Evolutionary conservation across 179 eudicot genomes (phyloP).

Genomic region (Patellifolia procumbens): DNA sequence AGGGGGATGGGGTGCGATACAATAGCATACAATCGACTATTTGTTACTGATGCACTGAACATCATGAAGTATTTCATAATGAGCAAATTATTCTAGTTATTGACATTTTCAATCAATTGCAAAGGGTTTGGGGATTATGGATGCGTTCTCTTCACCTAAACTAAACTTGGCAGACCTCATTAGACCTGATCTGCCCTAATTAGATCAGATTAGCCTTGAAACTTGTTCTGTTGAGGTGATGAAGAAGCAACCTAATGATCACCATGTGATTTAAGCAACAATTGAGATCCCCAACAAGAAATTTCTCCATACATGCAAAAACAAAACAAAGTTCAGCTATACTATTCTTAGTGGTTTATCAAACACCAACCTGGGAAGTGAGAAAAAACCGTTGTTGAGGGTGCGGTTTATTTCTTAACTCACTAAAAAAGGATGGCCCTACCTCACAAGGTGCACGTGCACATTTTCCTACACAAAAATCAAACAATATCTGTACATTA

Average conservation of each 20-base stretch:
- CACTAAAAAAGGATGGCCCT: slow-evolving; percentile 21
- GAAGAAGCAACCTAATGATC: not conserved
- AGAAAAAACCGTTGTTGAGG: slow-evolving; percentile 33
- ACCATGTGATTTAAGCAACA: not conserved
- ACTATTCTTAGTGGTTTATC: not conserved
- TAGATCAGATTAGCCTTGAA: no score
- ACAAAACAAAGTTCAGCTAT: not conserved
- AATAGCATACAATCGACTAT: no score
- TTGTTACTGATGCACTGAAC: no score
- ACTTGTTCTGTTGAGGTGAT: no score
- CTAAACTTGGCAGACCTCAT: no score
- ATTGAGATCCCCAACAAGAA: not conserved
- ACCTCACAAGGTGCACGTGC: slow-evolving; percentile 36
- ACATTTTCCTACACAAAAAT: slow-evolving; percentile 33
- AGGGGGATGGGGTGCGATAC: no score
- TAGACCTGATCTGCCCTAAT: no score
- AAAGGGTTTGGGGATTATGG: not conserved
- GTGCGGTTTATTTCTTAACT: slow-evolving; percentile 36
- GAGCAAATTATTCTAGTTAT: not conserved
- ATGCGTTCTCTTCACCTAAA: no score
- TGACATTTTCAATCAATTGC: not conserved
- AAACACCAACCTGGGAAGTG: slow-evolving; percentile 40
- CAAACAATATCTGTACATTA: not conserved
- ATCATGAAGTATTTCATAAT: no score
- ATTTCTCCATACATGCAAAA: slow-evolving; percentile 2